Conservation (phyloP, 2,329 filamentous ascomycete species). For the Zymoseptoria tritici region DNA sequence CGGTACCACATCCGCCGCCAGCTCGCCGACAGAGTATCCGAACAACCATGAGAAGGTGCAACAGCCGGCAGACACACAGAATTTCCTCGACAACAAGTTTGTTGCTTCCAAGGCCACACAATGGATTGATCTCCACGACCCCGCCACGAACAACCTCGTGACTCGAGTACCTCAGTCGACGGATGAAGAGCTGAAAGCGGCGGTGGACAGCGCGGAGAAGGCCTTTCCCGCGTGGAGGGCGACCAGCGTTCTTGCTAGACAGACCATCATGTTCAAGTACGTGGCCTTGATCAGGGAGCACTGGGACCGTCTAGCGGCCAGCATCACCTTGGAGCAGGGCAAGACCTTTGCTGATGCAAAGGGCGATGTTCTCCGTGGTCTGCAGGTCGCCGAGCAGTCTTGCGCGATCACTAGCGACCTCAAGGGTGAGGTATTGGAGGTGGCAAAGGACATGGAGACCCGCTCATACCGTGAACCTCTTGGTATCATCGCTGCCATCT, state of each 20-base stretch:
- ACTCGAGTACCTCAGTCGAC: slow-evolving; percentile 78
- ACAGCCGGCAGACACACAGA: slow-evolving; percentile 63
- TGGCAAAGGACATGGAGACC: slow-evolving; percentile 86
- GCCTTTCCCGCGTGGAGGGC: slow-evolving; percentile 68
- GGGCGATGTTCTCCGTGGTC: slow-evolving; percentile 71
- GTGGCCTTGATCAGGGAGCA: slow-evolving; percentile 72
- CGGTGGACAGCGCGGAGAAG: slow-evolving; percentile 66
- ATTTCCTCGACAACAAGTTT: slow-evolving; percentile 78
- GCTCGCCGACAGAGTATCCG: slow-evolving; percentile 53
- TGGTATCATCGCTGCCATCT: slow-evolving; percentile 75
- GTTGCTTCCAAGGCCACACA: slow-evolving; percentile 58
- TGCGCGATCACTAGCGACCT: slow-evolving; percentile 74
- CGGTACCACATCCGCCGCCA: slow-evolving; percentile 42
- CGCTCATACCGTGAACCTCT: slow-evolving; percentile 73
- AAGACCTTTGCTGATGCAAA: slow-evolving; percentile 80
- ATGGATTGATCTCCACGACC: slow-evolving; percentile 75
- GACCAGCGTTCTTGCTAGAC: slow-evolving; percentile 64
- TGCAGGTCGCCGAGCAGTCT: slow-evolving; percentile 79
- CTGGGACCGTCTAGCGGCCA: slow-evolving; percentile 76
- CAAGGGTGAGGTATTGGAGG: slow-evolving; percentile 76
- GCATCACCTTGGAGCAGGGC: slow-evolving; percentile 82
- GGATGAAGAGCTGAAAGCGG: slow-evolving; percentile 65
- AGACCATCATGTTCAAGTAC: slow-evolving; percentile 85
- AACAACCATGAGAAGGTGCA: slow-evolving; percentile 64
- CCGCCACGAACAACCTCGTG: slow-evolving; percentile 77